Evolutionary conservation across 1,139 yeast genomes (phyloP).

Genomic region (Candida sanyaensis): DNA sequence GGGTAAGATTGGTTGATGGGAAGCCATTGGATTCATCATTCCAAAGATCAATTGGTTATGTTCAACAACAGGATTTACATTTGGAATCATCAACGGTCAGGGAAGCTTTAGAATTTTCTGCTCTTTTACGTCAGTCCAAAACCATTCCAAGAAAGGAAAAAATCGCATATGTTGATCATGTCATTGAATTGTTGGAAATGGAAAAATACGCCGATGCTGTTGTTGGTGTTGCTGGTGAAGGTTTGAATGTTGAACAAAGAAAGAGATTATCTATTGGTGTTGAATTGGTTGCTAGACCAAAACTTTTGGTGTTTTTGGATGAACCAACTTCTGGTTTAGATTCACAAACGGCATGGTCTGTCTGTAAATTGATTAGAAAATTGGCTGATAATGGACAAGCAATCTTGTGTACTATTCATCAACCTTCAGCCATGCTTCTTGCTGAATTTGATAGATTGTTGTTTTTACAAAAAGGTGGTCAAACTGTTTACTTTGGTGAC

Average conservation of each 20-base stretch:
- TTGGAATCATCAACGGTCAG: constrained; percentile 37
- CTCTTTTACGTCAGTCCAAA: constrained; percentile 39
- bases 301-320: constrained; percentile 35
- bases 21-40: constrained; percentile 32
- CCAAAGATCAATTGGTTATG: constrained; percentile 44
- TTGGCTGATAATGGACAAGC: constrained; percentile 45
- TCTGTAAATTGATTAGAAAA: constrained; percentile 40
- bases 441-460: constrained; percentile 36
- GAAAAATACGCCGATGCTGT: constrained; percentile 34
- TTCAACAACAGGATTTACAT: constrained; percentile 42
- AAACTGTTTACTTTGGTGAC: constrained; percentile 68
- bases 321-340: constrained; percentile 44
- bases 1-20: constrained; percentile 40
- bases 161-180: constrained; percentile 35
- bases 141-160: constrained; percentile 30
- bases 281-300: constrained; percentile 41
- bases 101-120: constrained; percentile 38
- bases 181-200: constrained; percentile 26
- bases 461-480: constrained; percentile 48
- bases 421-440: constrained; percentile 39
- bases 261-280: constrained; percentile 42
- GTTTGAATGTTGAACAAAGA: constrained; percentile 42
- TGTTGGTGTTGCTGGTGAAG: constrained; percentile 45
- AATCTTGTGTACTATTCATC: constrained; percentile 43
- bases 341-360: constrained; percentile 46